Evolutionary conservation across 352 stramenopile genomes (phyloP).

Genomic region (Pythium graminicola): DNA sequence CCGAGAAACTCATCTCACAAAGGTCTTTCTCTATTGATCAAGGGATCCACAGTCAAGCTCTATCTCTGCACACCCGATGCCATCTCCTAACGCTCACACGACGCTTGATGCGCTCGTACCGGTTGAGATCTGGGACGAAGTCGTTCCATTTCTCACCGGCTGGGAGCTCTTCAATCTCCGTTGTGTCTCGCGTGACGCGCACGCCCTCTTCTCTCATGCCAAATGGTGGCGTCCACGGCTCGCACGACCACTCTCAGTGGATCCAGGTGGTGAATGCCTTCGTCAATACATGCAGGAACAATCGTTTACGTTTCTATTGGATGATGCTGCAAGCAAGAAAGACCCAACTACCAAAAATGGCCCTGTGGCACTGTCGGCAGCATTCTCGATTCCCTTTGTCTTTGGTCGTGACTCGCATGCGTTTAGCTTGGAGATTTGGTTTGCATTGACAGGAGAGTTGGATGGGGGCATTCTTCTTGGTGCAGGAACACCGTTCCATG

Average conservation of each 20-base stretch:
- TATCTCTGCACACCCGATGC: no score
- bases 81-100: not conserved
- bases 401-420: conserved; percentile 19
- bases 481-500: conserved; percentile 21
- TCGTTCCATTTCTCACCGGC: conserved; percentile 17
- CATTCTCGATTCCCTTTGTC: conserved; percentile 23
- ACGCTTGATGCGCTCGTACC: conserved; percentile 9
- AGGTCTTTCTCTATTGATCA: no score
- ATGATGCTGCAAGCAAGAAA: not conserved
- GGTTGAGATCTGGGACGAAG: conserved; percentile 17
- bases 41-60: no score
- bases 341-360: not conserved
- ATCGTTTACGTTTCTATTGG: conserved; percentile 16
- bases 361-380: conserved; percentile 7
- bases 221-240: conserved; percentile 13
- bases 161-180: conserved; percentile 22
- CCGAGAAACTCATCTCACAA: no score
- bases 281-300: conserved; percentile 5
- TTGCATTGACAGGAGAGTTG: conserved; percentile 1
- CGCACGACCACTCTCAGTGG: not conserved
- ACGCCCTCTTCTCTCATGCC: conserved; percentile 1
- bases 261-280: not conserved
- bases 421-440: conserved; percentile 22
- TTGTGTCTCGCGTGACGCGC: conserved; percentile 3
- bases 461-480: conserved; percentile 18